Evolutionary conservation across 257 asterid genomes (phyloP), one percentile per base, ranked within the genome.

Genomic region (Jacaranda mimosifolia): DNA sequence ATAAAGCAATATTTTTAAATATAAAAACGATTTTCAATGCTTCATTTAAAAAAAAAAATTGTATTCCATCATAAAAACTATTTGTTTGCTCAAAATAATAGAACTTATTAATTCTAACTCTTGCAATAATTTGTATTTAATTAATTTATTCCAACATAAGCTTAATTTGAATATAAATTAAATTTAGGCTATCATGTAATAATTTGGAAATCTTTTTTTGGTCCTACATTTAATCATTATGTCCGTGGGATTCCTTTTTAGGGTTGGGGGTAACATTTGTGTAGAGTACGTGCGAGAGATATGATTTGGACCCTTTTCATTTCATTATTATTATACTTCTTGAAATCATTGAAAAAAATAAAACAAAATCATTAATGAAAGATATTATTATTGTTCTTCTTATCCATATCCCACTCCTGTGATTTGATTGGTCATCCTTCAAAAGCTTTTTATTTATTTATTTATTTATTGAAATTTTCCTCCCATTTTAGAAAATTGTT

Each of bases 381-480:
- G 40, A 51, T 73, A 51, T 21, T 40, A 51, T 78, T 42, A 60
- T 67, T 13, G 19, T 8, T 35, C 79, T 19, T 67, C 72, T 68
- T 80, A 74, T 80, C 77, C 73, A 48, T 68, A 19, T 53, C 57
- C 71, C 36, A 43, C 52, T 38, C 56, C 10, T 46, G 19, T 38
- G 60, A 73, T 73, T 66, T 58, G 79, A 76, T 69, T 68, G 80
- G 69, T 49, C 77, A 62, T 60, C 52, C 17, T 64, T 63, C 12
- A 3, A 7, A 7, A 39, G 1, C 6, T 13, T 7, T 67, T 59
- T 26, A 26, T 26, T 26, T 26, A 26, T 26, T 51, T 21, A 26
- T n/a, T 42, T 42, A 8, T 7, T 35, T 64, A 45, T 42, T 35
- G 32, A 26, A 26, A 26, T 26, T 26, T 26, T 26, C 9, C 48